Conservation (phyloP, 306 rosid species). For the barrel medic (Medicago truncatula) region DNA sequence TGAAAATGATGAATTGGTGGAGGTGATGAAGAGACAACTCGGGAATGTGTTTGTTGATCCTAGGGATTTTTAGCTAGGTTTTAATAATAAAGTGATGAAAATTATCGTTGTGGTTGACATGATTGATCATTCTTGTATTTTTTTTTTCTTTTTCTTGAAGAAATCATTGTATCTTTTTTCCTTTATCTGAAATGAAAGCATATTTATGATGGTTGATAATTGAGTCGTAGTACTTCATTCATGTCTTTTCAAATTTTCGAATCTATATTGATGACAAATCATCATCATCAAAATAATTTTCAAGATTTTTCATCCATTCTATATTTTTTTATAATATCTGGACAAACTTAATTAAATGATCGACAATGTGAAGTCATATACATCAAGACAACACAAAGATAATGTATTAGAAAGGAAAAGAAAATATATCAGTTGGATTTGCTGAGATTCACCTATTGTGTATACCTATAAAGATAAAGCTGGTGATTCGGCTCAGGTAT, state of each 20-base stretch:
- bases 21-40: constrained; percentile 49
- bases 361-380: too few species aligned
- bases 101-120: neutral
- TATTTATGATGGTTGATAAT: too few species aligned
- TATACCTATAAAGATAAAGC: neutral
- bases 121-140: neutral
- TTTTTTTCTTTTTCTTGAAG: too few species aligned
- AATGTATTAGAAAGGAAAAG: too few species aligned
- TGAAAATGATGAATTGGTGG: constrained; percentile 50
- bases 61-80: constrained; percentile 57
- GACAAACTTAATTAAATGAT: too few species aligned
- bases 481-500: neutral
- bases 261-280: neutral
- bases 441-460: neutral
- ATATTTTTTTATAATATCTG: too few species aligned
- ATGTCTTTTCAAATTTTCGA: neutral
- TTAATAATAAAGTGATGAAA: neutral
- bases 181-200: too few species aligned
- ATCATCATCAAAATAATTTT: too few species aligned
- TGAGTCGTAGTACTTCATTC: neutral
- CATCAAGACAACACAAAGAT: too few species aligned
- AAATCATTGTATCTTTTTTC: too few species aligned
- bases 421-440: neutral
- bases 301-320: too few species aligned
- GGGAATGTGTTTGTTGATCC: constrained; percentile 79